Base-by-base conservation (phyloP, 352 stramenopile species). In the Phytophthora vignae region DNA sequence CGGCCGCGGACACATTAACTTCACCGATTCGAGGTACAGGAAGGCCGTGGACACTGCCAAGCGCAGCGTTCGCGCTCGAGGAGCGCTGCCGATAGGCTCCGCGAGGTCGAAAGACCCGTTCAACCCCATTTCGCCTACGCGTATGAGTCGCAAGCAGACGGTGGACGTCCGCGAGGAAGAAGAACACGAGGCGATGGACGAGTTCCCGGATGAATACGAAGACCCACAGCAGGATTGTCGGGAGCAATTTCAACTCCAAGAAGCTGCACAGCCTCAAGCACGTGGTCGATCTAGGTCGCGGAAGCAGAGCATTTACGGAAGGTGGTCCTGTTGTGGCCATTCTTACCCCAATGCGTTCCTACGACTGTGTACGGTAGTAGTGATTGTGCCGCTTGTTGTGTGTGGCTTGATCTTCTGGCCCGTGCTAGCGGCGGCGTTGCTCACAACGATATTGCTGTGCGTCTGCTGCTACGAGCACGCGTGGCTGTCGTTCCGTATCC, bases 401-500 rank as follows among this genome's bases (percentile, higher is more conserved):
- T 77, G 61, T 17, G 73, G 67, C 7, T 74, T 88, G 55, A 62
- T 84, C n/a, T 72, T 75, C 38, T 67, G 73, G 63, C 80, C 80
- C 4, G 73, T 75, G 10, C 27, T 88, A 8, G 63, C 73, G 19
- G 57, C 79, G 11, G 65, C 78, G 5, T 10, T 73, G 33, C 31
- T 83, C 15, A 76, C 64, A 0, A 65, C 69, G 12, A 62, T 76
- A 21, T 17, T 82, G 10, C 33, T 83, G 46, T 84, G 78, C 29
- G 48, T 90, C 8, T 81, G 81, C 60, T 68, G 68, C 44, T 88
- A 86, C 63, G 83, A 90, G 60, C 85, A 85, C 33, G 69, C 78
- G 21, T 90, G 83, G 83, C 60, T 90, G 15, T 81, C 81, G 14
- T 82, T 84, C 59, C 78, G 77, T 10, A 85, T 90, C 60, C 76